phyloP scores from a whole-genome alignment of 495 filamentous ascomycete genomes.

The Melanomma pulvis-pyrius region DNA sequence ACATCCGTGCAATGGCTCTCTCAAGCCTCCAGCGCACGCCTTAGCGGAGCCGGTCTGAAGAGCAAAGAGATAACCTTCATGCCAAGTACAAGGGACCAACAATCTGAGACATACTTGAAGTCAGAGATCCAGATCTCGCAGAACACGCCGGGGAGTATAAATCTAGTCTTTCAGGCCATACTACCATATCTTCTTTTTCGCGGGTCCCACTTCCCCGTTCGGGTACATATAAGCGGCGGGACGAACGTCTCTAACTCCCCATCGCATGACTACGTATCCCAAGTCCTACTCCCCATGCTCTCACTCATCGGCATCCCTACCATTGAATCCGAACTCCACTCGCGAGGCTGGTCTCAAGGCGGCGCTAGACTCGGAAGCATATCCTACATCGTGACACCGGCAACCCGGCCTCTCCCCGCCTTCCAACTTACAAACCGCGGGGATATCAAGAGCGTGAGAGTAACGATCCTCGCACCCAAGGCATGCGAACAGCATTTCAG shows the following conservation, averaged over 20 bases:
- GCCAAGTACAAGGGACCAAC: not conserved
- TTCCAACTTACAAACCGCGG: constrained; percentile 52
- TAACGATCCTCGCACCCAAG: constrained; percentile 60
- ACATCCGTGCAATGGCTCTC: constrained; percentile 69
- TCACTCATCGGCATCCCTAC: constrained; percentile 61
- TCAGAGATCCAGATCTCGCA: constrained; percentile 39
- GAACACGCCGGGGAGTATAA: constrained; percentile 55
- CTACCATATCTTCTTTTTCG: constrained; percentile 75
- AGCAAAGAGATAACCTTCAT: constrained; percentile 48
- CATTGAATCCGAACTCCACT: constrained; percentile 58
- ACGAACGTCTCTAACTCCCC: constrained; percentile 75
- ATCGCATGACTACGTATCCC: constrained; percentile 74
- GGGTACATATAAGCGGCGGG: constrained; percentile 69
- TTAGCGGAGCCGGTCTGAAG: constrained; percentile 54
- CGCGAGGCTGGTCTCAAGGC: constrained; percentile 70
- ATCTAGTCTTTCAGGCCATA: constrained; percentile 80
- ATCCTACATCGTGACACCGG: constrained; percentile 59
- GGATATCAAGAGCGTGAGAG: constrained; percentile 59
- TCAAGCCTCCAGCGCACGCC: constrained; percentile 60
- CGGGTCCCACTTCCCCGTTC: constrained; percentile 30
- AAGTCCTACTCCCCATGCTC: constrained; percentile 75
- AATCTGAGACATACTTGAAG: not conserved
- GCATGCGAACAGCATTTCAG: constrained; percentile 41
- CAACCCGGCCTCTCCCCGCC: constrained; percentile 53
- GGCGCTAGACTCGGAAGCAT: constrained; percentile 59